Evolutionary conservation across 306 rosid genomes (phyloP), one percentile per base, ranked within the genome.

Genomic region (Ochetophila trinervis): DNA sequence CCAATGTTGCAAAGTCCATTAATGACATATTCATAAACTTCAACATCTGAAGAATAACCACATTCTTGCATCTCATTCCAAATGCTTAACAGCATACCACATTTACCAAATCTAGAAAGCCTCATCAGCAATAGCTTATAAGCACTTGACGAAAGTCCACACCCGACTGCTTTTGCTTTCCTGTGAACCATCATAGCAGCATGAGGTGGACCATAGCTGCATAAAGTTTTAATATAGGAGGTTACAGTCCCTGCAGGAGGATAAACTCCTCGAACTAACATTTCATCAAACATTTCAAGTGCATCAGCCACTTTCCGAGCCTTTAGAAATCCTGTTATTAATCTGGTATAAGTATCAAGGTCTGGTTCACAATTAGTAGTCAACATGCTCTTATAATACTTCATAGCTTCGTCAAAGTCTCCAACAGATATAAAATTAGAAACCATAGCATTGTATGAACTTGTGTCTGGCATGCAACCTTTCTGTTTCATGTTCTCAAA

Each of bases 31-130:
- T 89, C 96, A 55, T 92, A 92, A 74, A 85, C 90, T 73, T 89
- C 88, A 64, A 67, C 54, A 62, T 89, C 98, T 6, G 90, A 79
- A 59, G 65, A 77, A 84, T 82, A 83, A 54, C 98, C 95, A 56
- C 87, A 79, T 21, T 79, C 90, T 60, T 87, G 95, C 95, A 92
- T 89, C 57, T 87, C 95, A 56, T 89, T 83, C 98, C 98, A 92
- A 22, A 87, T 71, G 35, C 27, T 67, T 69, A 89, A 80, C 75
- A 89, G 51, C 65, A 83, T 87, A 68, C 98, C 98, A 62, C 95
- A 87, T 71, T 89, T 89, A 10, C 96, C 95, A 76, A 89, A 76
- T 81, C 78, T 74, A 15, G 95, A 83, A 52, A 89, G 95, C 21
- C 93, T 84, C 93, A 85, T 85, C 9, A 92, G 89, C 78, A 92